A percentile compares a stretch with the other conserved stretches of the same genome.
Conservation (phyloP, 2,329 filamentous ascomycete species). For the Aspergillus candidus region DNA sequence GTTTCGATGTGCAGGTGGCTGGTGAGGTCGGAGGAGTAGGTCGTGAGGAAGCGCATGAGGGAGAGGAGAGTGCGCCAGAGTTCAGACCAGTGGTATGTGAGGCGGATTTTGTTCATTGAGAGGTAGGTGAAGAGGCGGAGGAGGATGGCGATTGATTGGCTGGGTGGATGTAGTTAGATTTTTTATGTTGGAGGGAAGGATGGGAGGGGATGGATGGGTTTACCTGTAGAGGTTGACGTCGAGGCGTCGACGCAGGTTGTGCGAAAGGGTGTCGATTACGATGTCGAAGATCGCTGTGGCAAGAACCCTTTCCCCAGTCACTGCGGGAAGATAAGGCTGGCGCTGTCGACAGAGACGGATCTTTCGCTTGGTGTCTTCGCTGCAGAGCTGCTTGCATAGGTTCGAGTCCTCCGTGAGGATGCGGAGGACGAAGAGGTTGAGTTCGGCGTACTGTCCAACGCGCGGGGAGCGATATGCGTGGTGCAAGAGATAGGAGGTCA, state of each 20-base stretch:
- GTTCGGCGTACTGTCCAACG: conserved; percentile 73
- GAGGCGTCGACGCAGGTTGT: conserved; percentile 80
- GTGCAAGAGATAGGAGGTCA: conserved; percentile 87
- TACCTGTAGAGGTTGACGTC: conserved; percentile 77
- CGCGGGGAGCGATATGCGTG: conserved; percentile 81
- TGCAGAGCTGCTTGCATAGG: conserved; percentile 77
- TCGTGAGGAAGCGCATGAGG: conserved; percentile 82
- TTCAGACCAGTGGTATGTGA: conserved; percentile 91
- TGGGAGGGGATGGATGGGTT: conserved; percentile 2
- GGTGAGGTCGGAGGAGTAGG: conserved; percentile 73
- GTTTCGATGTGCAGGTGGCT: conserved; percentile 62
- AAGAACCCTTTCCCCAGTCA: conserved; percentile 65
- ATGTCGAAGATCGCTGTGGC: conserved; percentile 75
- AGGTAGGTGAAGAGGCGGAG: conserved; percentile 78
- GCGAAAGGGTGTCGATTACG: conserved; percentile 84
- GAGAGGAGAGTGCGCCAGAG: conserved; percentile 85
- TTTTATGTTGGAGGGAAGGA: background rate
- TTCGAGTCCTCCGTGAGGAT: conserved; percentile 79
- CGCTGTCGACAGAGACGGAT: conserved; percentile 86
- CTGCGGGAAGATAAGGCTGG: conserved; percentile 73
- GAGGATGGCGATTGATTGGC: conserved; percentile 71
- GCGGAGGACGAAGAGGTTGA: conserved; percentile 78
- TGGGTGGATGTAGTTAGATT: conserved; percentile 17
- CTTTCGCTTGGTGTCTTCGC: conserved; percentile 63
- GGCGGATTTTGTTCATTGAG: conserved; percentile 70